Evolutionary conservation across 108 stramenopile species (phyloP).

Genomic region (Nannochloropsis salina): DNA sequence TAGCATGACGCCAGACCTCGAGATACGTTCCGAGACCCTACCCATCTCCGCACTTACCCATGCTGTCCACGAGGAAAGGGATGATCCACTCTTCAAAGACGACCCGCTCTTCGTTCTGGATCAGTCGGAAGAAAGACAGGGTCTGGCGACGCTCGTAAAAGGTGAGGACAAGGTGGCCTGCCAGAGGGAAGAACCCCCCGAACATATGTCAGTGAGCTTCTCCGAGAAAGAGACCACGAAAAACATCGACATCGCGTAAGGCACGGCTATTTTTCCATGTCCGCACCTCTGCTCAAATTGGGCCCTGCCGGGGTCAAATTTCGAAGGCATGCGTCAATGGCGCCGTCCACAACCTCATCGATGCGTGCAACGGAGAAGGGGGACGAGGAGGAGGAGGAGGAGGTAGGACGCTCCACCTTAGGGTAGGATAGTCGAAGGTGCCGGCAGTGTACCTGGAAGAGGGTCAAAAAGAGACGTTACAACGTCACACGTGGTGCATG

Average conservation of each 20-base stretch:
- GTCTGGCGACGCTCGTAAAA: conserved; percentile 16
- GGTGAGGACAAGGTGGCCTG: background rate
- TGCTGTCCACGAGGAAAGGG: background rate
- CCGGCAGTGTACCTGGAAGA: background rate
- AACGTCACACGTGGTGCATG: too few species aligned
- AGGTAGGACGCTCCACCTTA: background rate
- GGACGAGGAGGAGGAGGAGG: background rate
- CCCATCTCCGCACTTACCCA: background rate
- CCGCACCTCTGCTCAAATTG: background rate
- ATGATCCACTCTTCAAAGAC: conserved; percentile 3
- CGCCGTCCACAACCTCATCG: background rate
- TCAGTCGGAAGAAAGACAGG: background rate
- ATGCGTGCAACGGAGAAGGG: background rate
- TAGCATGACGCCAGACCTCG: too few species aligned
- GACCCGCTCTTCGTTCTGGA: background rate
- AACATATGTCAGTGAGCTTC: background rate
- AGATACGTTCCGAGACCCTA: too few species aligned
- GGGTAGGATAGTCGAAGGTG: background rate
- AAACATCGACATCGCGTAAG: background rate
- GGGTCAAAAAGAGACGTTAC: too few species aligned
- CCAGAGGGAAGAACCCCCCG: background rate
- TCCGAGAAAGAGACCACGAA: background rate
- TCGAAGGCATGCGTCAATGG: conserved; percentile 10
- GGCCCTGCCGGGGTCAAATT: background rate
- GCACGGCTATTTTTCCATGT: background rate